Evolutionary conservation across 2,329 filamentous ascomycete genomes (phyloP).

Genomic region (Pseudogymnoascus sp.): DNA sequence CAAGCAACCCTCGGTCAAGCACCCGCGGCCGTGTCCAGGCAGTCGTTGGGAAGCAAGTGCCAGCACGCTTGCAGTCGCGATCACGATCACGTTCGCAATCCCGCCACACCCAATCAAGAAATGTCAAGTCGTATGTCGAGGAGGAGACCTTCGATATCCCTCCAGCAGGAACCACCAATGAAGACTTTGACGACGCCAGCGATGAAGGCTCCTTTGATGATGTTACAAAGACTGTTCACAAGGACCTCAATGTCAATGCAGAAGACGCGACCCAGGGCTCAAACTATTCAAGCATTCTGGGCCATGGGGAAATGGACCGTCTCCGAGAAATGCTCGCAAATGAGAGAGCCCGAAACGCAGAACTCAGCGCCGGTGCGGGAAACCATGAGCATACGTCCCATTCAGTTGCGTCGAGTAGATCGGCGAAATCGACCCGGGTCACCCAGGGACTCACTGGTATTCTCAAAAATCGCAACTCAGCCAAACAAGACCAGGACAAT

Average conservation of each 20-base stretch:
- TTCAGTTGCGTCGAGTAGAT: not conserved
- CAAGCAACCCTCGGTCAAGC: not conserved
- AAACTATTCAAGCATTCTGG: constrained; percentile 12
- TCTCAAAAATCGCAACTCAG: constrained; percentile 10
- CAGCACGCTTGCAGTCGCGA: constrained; percentile 9
- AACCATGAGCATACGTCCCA: not conserved
- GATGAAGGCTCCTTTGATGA: constrained; percentile 11
- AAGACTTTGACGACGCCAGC: not conserved
- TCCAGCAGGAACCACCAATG: not conserved
- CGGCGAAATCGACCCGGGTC: not conserved
- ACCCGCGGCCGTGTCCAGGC: constrained; percentile 16
- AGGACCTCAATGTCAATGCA: constrained; percentile 9
- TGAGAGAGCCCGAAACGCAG: constrained; percentile 8
- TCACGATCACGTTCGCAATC: constrained; percentile 8
- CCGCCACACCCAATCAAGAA: constrained; percentile 18
- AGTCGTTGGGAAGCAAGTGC: constrained; percentile 7
- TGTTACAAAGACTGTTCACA: constrained; percentile 11
- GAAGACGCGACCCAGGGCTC: constrained; percentile 8
- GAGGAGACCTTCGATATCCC: constrained; percentile 40
- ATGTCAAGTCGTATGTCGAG: constrained; percentile 32
- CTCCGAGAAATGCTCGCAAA: constrained; percentile 12
- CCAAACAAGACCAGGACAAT: not conserved
- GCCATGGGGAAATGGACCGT: constrained; percentile 12
- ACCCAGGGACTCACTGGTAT: constrained; percentile 9
- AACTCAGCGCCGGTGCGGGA: not conserved